These are phyloP conservation scores for Benincasa hispida DNA, from an alignment of 306 rosid genomes.

Conservation along the genomic window DNA sequence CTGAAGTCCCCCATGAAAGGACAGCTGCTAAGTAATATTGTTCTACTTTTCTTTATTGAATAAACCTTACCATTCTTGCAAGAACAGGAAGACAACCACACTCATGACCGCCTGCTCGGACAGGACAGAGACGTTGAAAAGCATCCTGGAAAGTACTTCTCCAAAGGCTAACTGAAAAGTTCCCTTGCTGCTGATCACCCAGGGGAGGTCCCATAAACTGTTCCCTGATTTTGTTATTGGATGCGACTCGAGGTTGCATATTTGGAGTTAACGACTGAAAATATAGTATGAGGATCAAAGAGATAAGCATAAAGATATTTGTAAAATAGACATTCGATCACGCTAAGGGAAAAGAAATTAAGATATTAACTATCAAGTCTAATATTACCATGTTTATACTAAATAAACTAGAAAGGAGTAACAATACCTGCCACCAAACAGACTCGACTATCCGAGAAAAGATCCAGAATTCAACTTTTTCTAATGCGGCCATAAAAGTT, in stretches of 20 bases:
- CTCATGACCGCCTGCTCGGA: constrained; percentile 88
- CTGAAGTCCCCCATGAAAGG: neutral
- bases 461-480: constrained; percentile 90
- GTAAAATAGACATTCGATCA: neutral
- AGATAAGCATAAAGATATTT: neutral
- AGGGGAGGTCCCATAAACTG: constrained; percentile 60
- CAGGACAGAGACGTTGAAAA: constrained; percentile 81
- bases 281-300: constrained; percentile 10
- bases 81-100: constrained; percentile 94
- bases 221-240: constrained; percentile 31
- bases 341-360: neutral
- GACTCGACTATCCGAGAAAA: constrained; percentile 94
- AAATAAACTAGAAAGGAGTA: neutral
- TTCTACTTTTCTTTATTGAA: neutral
- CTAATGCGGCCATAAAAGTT: constrained; percentile 61
- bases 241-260: constrained; percentile 58
- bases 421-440: constrained; percentile 97
- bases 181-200: constrained; percentile 87
- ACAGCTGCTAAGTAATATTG: neutral
- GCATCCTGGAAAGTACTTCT: constrained; percentile 84
- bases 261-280: constrained; percentile 85
- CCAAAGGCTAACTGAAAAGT: constrained; percentile 70
- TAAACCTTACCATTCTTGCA: constrained; percentile 55
- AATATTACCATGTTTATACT: neutral
- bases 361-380: neutral